Evolutionary conservation across 202 grass and related monocot genomes (phyloP), one percentile per base, ranked within the genome.

Genomic region (Elaeis oleifera): DNA sequence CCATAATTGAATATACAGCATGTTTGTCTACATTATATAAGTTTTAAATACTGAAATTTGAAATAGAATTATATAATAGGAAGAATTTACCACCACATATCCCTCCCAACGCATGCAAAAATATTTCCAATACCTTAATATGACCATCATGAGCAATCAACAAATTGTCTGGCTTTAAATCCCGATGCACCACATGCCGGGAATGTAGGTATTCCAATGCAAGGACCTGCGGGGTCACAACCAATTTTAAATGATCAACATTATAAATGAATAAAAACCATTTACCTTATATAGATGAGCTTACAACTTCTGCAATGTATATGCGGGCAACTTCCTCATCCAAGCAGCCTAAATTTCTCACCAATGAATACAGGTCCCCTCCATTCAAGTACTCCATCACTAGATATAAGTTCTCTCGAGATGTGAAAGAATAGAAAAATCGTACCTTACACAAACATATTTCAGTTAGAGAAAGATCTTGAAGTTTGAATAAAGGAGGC

Each of bases 311-410:
- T 71, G 95, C 95, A 72, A 99, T 84, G 67, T 99, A 99, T 70
- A 90, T 75, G 59, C 85, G 95, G 77, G 85, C 95, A 77, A 94
- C 95, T 71, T 84, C 95, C 79, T 99, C 88, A 76, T 90, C 89
- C 75, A 99, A 84, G 75, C 95, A 99, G 56, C 88, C 95, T 66
- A 99, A 87, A 78, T 87, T 99, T 82, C 89, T 89, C 71, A 99
- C 73, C 74, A 99, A 63, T 64, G 85, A 99, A 71, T 99, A 99
- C 64, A 99, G 63, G 60, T 99, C 95, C 21, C 95, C 95, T 70
- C 95, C 95, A 70, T 99, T 99, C 68, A 99, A 76, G 75, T 99
- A 99, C 78, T 99, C 95, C 95, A 99, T 99, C 36, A 99, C 95
- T 64, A 99, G 80, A 80, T 94, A 99, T 69, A 99, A 83, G 80